Base-by-base conservation (phyloP, 768 basidiomycete species). In the Boletus tylopilopsis region DNA sequence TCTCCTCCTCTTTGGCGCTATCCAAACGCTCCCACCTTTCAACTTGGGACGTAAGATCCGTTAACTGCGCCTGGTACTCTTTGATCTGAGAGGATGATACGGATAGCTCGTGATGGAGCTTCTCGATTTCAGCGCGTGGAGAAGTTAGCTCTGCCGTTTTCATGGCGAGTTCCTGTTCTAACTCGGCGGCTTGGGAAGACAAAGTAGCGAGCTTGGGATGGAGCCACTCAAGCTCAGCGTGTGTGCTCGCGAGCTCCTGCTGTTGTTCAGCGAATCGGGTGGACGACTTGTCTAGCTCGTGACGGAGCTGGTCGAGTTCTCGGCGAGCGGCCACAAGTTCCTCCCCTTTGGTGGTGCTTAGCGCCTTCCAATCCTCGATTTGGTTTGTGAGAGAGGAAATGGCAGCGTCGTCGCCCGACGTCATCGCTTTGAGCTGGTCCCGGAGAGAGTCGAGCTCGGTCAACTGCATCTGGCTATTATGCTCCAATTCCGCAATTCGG, bases 161-260 rank as follows among this genome's bases (percentile, higher is more conserved):
- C 0, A 13, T 13, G 13, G 16, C 8, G 11, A 35, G 33, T 0
- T 45, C 43, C 33, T 35, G 33, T 6, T 35, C 11, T 18, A 35
- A 8, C 15, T 45, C 11, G 3, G 12, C 16, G 10, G 30, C 22
- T 16, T 29, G 39, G 10, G 41, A 30, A 27, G 50, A 36, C 2
- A 34, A 35, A 5, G 5, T 1, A 4, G 15, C 13, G 5, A 53
- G 24, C 34, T 55, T 25, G 5, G 13, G 46, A 36, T 33, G 46
- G 21, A 55, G 38, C 15, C 40, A 11, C 1, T 51, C 52, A 19
- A 54, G 19, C 7, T 39, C 48, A 11, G 30, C 48, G 34, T 23
- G 40, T 13, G 15, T 24, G 10, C 6, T n/a, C 5, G 42, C 19
- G 33, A 50, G 48, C 32, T 35, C 42, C 21, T 34, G 25, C 24